Conservation (phyloP, 257 asterid genomes). For the Gynochthodes officinalis region DNA sequence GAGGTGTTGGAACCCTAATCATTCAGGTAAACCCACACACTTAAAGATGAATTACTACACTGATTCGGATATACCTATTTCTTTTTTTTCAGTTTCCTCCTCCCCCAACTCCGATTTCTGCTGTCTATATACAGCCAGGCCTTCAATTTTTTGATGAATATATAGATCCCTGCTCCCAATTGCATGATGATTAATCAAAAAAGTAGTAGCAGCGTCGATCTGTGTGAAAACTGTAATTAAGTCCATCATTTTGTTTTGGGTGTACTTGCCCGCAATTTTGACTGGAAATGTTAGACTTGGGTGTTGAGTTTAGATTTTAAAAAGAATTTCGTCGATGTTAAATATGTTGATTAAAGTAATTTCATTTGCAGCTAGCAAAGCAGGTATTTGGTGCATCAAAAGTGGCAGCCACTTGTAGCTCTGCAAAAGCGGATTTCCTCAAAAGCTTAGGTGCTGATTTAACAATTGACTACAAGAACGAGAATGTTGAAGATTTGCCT, state of each 20-base stretch:
- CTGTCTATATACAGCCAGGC: no score
- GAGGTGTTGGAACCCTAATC: conserved; percentile 79
- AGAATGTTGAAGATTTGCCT: conserved; percentile 53
- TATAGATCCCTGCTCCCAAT: background rate
- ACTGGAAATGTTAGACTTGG: background rate
- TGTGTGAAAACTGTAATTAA: background rate
- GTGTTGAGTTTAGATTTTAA: background rate
- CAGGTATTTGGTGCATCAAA: conserved; percentile 80
- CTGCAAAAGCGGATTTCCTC: conserved; percentile 52
- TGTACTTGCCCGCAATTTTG: background rate
- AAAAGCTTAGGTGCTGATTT: conserved; percentile 73
- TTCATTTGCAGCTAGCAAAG: conserved; percentile 60
- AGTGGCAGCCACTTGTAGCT: conserved; percentile 76
- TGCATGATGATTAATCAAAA: background rate
- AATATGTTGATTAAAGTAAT: background rate
- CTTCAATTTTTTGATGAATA: background rate
- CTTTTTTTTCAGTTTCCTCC: no score
- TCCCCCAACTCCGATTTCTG: no score
- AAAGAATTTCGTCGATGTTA: no score
- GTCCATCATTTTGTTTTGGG: background rate
- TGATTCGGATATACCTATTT: no score
- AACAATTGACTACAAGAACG: conserved; percentile 76
- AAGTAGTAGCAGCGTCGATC: background rate
- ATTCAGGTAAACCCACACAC: conserved; percentile 67
- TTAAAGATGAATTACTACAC: no score